Evolutionary conservation across 2,329 filamentous ascomycete genomes (phyloP).

Genomic region (Tolypocladium tropicale): DNA sequence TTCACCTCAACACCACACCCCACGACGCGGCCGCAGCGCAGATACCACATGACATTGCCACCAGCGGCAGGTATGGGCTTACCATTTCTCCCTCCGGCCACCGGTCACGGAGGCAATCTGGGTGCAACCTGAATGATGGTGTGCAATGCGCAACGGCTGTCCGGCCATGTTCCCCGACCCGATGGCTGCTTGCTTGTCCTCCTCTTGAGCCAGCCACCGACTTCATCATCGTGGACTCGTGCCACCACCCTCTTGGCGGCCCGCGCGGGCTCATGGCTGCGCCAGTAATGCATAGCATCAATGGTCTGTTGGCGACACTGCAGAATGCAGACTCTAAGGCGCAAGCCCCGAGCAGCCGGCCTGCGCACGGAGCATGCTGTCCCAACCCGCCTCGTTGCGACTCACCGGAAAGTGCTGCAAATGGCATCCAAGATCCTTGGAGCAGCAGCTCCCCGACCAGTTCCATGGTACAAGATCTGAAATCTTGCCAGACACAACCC

Average conservation of each 20-base stretch:
- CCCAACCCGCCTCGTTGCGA: not conserved
- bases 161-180: constrained; percentile 2
- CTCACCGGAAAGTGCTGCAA: not conserved
- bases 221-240: constrained; percentile 1
- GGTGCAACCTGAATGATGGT: not conserved
- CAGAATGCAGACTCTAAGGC: constrained; percentile 1
- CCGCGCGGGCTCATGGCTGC: not conserved
- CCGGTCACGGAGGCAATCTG: not conserved
- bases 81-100: not conserved
- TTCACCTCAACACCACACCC: not conserved
- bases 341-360: not conserved
- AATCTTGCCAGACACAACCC: constrained; percentile 2
- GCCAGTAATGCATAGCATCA: constrained; percentile 4
- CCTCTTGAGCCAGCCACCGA: constrained; percentile 2
- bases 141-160: constrained; percentile 1
- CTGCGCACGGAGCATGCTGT: not conserved
- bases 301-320: constrained; percentile 2
- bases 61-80: not conserved
- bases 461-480: constrained; percentile 5
- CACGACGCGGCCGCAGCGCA: not conserved
- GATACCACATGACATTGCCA: not conserved
- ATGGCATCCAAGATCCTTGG: constrained; percentile 2
- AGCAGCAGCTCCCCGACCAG: not conserved
- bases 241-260: not conserved
- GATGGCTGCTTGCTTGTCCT: constrained; percentile 1